Percentiles rank a stretch among this genome's conserved stretches.
Conservation (phyloP, 495 filamentous ascomycete species). For the Emericellopsis terricola region DNA sequence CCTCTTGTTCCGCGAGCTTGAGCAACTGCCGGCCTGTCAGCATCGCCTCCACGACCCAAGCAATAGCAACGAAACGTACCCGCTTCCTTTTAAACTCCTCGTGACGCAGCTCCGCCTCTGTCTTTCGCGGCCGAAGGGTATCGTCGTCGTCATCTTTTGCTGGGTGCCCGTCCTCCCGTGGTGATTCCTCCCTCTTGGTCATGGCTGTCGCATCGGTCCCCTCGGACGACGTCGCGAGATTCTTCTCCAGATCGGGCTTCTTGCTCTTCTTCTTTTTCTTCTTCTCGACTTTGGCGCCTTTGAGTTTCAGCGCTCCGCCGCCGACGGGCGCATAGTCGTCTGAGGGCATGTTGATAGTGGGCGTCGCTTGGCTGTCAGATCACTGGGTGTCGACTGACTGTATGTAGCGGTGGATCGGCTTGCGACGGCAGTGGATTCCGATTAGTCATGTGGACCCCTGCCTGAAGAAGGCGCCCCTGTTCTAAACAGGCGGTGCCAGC, state of each 20-base stretch:
- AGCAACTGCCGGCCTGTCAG: conserved; percentile 33
- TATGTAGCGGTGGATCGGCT: too few species aligned
- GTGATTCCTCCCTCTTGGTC: conserved; percentile 5
- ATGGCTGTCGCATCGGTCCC: conserved; percentile 3
- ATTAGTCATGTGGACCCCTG: too few species aligned
- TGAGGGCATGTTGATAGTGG: too few species aligned
- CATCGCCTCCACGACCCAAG: background rate
- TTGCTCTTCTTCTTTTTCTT: conserved; percentile 45
- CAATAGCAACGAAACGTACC: conserved; percentile 29
- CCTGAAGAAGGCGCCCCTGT: background rate
- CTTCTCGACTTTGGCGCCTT: conserved; percentile 44
- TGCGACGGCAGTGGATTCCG: too few species aligned
- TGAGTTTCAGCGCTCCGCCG: conserved; percentile 60
- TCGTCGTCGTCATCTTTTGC: conserved; percentile 6
- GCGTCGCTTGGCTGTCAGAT: too few species aligned
- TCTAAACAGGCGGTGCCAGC: background rate
- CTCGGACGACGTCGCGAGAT: conserved; percentile 10
- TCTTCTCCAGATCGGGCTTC: conserved; percentile 20
- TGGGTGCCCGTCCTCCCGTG: conserved; percentile 9
- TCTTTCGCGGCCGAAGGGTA: conserved; percentile 35
- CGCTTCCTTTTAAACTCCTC: conserved; percentile 65
- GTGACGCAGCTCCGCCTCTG: conserved; percentile 65
- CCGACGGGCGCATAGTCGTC: conserved; percentile 53
- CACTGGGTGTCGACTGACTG: background rate
- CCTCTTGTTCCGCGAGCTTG: conserved; percentile 35